phyloP scores from a whole-genome alignment of 75 land plant species.

The Cryptomeria japonica region DNA sequence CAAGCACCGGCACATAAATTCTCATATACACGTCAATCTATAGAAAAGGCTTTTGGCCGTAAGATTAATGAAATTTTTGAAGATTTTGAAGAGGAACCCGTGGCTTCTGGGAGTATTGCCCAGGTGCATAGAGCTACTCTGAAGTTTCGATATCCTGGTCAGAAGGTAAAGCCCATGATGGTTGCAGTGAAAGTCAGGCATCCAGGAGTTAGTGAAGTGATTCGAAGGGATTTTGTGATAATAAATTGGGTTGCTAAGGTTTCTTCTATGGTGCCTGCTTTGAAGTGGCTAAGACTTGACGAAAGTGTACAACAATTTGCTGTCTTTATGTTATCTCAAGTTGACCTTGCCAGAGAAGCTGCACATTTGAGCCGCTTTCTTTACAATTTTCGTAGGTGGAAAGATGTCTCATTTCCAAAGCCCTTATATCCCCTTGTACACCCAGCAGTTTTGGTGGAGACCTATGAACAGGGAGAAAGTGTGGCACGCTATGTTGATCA shows the following conservation, averaged over 20 bases:
- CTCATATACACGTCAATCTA: conserved; percentile 34
- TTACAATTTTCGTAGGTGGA: conserved; percentile 87
- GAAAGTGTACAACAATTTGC: conserved; percentile 91
- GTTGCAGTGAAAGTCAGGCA: conserved; percentile 94
- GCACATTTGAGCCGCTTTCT: conserved; percentile 86
- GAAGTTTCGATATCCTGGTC: conserved; percentile 47
- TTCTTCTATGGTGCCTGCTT: conserved; percentile 50
- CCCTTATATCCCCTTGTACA: conserved; percentile 90
- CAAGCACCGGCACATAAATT: conserved; percentile 84
- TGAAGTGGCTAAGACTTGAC: conserved; percentile 74
- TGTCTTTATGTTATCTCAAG: conserved; percentile 83
- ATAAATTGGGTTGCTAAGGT: conserved; percentile 70
- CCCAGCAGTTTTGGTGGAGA: conserved; percentile 89
- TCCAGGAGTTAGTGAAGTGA: conserved; percentile 79
- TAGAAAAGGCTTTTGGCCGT: conserved; percentile 78
- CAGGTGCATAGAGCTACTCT: conserved; percentile 74
- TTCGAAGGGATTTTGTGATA: conserved; percentile 70
- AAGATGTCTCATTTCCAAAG: conserved; percentile 87
- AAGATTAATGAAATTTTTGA: conserved; percentile 78
- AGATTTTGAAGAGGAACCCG: conserved; percentile 79
- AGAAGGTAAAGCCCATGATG: conserved; percentile 45
- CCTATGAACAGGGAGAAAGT: conserved; percentile 79
- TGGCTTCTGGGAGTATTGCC: conserved; percentile 95
- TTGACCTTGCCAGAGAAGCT: conserved; percentile 90
- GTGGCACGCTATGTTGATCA: conserved; percentile 66